phyloP scores from a whole-genome alignment of 306 rosid genomes.

The Mucuna pruriens region DNA sequence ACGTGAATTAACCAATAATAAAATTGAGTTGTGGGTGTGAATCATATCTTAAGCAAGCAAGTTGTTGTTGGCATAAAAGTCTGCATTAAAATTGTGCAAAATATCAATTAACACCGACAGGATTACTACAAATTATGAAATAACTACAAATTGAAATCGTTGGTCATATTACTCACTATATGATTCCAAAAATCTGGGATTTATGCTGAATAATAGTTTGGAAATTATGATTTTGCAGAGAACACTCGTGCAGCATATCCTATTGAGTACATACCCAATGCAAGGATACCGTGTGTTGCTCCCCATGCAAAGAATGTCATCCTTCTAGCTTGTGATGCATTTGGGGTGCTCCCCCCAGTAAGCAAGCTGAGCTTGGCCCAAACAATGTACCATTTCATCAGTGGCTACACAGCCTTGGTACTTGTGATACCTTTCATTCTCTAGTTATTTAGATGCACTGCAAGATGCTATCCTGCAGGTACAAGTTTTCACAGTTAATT shows the following conservation, averaged over 20 bases:
- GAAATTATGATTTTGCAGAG: slow-evolving; percentile 55
- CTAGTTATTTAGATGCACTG: neutral
- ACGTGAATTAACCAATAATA: neutral
- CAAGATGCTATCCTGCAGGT: neutral
- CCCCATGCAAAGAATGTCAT: slow-evolving; percentile 83
- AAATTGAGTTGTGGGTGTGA: neutral
- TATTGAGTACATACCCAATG: slow-evolving; percentile 83
- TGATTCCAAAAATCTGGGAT: neutral
- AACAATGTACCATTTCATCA: slow-evolving; percentile 91
- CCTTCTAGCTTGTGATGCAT: slow-evolving; percentile 85
- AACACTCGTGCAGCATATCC: slow-evolving; percentile 90
- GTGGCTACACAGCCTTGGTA: slow-evolving; percentile 92
- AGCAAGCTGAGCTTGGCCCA: slow-evolving; percentile 89
- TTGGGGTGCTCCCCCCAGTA: slow-evolving; percentile 87
- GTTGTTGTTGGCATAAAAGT: neutral
- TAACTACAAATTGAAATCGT: neutral
- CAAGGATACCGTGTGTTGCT: slow-evolving; percentile 77
- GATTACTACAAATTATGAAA: slow-evolving; percentile 1
- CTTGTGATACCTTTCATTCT: neutral
- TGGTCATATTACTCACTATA: neutral
- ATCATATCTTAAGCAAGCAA: neutral
- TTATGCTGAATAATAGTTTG: slow-evolving; percentile 6
- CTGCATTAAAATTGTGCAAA: neutral
- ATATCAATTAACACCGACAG: neutral
- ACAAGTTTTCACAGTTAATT: neutral